Percentiles rank a stretch among this genome's conserved stretches.
Evolutionary conservation across 2,329 filamentous ascomycete species (phyloP).

Genomic region (Alternaria triticina): DNA sequence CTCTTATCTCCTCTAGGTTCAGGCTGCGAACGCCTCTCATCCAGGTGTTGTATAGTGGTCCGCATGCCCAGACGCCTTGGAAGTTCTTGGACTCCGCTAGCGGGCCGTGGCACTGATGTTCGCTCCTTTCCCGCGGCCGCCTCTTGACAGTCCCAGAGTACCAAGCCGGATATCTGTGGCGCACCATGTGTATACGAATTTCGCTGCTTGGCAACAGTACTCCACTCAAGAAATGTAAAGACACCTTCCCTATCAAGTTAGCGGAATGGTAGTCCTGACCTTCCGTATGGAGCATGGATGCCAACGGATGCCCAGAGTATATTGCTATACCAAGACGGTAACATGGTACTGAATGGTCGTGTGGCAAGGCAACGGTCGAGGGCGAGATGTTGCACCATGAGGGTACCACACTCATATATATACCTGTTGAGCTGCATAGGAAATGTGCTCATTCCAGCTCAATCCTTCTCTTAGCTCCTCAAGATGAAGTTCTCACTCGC

Average conservation of each 20-base stretch:
- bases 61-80: not conserved
- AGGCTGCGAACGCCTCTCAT: not conserved
- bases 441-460: constrained; percentile 34
- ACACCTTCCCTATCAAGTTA: constrained; percentile 16
- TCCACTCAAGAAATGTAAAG: not conserved
- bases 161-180: not conserved
- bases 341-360: constrained; percentile 1
- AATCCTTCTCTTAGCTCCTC: constrained; percentile 20
- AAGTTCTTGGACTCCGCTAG: not conserved
- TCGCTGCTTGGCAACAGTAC: constrained; percentile 3
- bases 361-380: not conserved
- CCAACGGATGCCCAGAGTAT: constrained; percentile 16
- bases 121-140: not conserved
- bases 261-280: constrained; percentile 2
- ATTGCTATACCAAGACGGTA: constrained; percentile 14
- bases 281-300: constrained; percentile 19
- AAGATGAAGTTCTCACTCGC: constrained; percentile 36
- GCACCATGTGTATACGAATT: not conserved
- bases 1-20: constrained; percentile 3
- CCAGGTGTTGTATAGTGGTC: not conserved
- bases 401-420: constrained; percentile 19
- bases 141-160: too few species aligned
- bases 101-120: not conserved
- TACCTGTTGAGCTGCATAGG: constrained; percentile 8
- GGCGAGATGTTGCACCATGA: not conserved